Conservation (phyloP, 768 basidiomycete genomes). For the Psilocybe sp. region DNA sequence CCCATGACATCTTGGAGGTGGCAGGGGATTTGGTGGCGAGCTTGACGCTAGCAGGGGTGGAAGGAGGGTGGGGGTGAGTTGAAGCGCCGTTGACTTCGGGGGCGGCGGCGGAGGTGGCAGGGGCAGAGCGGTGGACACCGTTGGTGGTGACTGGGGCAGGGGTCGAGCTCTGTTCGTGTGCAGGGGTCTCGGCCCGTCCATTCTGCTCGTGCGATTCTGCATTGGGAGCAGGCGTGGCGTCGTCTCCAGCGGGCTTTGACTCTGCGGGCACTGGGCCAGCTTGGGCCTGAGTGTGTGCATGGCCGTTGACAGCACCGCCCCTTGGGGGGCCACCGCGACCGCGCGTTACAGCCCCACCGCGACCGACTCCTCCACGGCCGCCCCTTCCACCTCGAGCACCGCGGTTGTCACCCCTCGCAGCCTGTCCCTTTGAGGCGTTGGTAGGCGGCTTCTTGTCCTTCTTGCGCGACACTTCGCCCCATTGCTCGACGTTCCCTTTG, state of each 20-base stretch:
- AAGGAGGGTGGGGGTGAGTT: constrained; percentile 13
- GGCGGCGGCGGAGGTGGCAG: constrained; percentile 25
- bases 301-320: constrained; percentile 37
- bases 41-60: constrained; percentile 25
- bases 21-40: constrained; percentile 55
- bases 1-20: constrained; percentile 81
- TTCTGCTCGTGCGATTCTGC: constrained; percentile 23
- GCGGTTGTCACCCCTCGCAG: constrained; percentile 52
- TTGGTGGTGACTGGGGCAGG: constrained; percentile 26
- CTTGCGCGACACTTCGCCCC: constrained; percentile 83
- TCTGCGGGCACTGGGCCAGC: constrained; percentile 18
- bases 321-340: constrained; percentile 49
- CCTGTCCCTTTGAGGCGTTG: constrained; percentile 20
- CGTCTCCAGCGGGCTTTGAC: constrained; percentile 21
- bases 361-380: constrained; percentile 57
- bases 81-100: constrained; percentile 39
- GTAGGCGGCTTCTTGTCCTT: constrained; percentile 75
- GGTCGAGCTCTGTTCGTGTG: constrained; percentile 30
- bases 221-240: constrained; percentile 12
- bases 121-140: constrained; percentile 24
- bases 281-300: constrained; percentile 29
- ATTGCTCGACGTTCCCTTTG: constrained; percentile 71
- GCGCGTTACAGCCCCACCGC: constrained; percentile 47
- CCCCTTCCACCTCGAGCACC: constrained; percentile 61
- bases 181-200: constrained; percentile 29